Percentiles rank a stretch among this genome's conserved stretches.
Conservation (phyloP, 2,329 filamentous ascomycete genomes). For the Cryphonectria naterciae region DNA sequence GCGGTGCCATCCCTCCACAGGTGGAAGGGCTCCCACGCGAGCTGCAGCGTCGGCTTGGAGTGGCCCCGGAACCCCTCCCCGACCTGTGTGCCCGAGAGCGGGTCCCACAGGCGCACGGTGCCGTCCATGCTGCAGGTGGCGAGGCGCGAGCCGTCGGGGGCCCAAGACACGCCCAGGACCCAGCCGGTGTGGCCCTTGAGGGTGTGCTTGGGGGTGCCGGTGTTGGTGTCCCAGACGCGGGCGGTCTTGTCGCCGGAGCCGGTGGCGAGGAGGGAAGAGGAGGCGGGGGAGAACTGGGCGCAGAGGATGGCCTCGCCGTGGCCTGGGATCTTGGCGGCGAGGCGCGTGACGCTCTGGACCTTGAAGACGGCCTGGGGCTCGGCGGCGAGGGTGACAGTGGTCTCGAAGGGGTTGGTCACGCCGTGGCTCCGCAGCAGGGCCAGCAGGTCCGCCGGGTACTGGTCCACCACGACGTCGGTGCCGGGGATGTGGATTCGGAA, state of each 20-base stretch:
- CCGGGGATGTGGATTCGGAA: conserved; percentile 63
- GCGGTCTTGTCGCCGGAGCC: conserved; percentile 92
- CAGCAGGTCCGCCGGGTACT: conserved; percentile 59
- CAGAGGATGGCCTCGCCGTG: conserved; percentile 91
- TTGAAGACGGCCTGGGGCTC: conserved; percentile 91
- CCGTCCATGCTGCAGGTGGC: conserved; percentile 95
- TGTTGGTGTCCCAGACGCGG: conserved; percentile 92
- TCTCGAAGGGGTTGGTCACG: conserved; percentile 61
- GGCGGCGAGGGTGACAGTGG: conserved; percentile 56
- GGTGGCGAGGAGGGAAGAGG: conserved; percentile 78
- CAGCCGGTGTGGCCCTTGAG: conserved; percentile 86
- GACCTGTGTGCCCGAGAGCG: conserved; percentile 74
- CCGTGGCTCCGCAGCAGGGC: conserved; percentile 59
- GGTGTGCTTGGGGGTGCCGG: conserved; percentile 84
- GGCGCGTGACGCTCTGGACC: conserved; percentile 88
- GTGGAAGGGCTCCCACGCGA: conserved; percentile 95
- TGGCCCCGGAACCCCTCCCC: conserved; percentile 80
- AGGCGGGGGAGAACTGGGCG: conserved; percentile 81
- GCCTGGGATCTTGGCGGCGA: conserved; percentile 84
- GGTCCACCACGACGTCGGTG: conserved; percentile 57
- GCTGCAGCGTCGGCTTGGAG: conserved; percentile 82
- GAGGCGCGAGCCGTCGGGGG: conserved; percentile 77
- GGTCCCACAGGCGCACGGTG: conserved; percentile 86
- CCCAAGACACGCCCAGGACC: conserved; percentile 88
- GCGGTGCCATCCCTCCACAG: conserved; percentile 74